Base-by-base conservation (phyloP, 257 asterid species). In the Schizonepeta tenuifolia region DNA sequence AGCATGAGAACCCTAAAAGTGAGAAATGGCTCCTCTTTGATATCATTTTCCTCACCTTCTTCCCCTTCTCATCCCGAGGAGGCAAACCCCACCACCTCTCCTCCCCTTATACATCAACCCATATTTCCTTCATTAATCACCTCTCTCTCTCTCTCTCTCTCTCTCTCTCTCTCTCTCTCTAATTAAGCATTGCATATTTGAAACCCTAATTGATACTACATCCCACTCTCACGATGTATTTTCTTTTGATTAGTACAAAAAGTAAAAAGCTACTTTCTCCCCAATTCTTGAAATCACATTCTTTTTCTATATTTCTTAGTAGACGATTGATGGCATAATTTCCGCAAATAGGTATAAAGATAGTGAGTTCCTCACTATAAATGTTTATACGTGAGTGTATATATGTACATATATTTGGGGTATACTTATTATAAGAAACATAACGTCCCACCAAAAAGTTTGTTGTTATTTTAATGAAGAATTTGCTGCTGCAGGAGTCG, bases 1-100 rank as follows among this genome's bases (percentile, higher is more conserved):
- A 91, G 96, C 95, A 87, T 87, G 96, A 87, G 81, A 87, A 86
- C 90, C 90, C 92, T 87, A 87, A 89, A 87, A 87, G 94, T 79
- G 83, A 90, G 83, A 44, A 46, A 77, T 71, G 74, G 43, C 66
- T 60, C 83, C 87, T 9, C 89, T 82, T 79, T 51, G 66, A 77
- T 77, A 91, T 91, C 92, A 86, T 91, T 89, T 79, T 83, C 73
- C 87, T 83, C 94, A 84, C 94, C 84, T 81, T 84, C 89, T 74
- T 76, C 85, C 35, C 83, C 71, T 80, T 80, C 85, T 24, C 80
- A 82, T 87, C 96, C 88, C 93, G 77, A 86, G 79, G 83, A 1
- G 2, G 2, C 83, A 36, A n/a, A 40, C 33, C 77, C 66, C 46
- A 9, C 66, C 46, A 9, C 58, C n/a, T 21, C 41, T 13, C 8